Evolutionary conservation across 768 basidiomycete species (phyloP), one percentile per base, ranked within the genome.

Genomic region (Boletus eberwhitei): DNA sequence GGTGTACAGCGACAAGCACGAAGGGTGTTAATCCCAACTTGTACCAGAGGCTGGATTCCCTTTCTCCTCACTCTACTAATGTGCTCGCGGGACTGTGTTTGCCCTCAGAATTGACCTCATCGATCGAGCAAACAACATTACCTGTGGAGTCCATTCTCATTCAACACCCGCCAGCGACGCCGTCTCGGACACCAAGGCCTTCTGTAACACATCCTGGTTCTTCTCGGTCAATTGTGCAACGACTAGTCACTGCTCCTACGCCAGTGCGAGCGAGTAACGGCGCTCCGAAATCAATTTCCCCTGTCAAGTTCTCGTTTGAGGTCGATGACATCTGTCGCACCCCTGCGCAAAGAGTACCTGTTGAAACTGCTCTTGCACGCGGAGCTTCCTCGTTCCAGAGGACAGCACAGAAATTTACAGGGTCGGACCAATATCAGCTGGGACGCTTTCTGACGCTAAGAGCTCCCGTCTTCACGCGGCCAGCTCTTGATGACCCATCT

Each of bases 331-430:
- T 72, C 11, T 60, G 64, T 47, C 78, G 78, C 40, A 84, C 86
- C 5, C 87, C 87, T 38, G 86, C 87, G 2, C 79, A 82, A 44
- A 77, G 87, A 54, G 79, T 89, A 46, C 79, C 81, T 16, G 75
- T 87, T 7, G 70, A 76, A 37, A 70, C 82, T 57, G 82, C 79
- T 3, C 69, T 83, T 53, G 70, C 72, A 8, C 74, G 77, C 41
- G 81, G 81, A 5, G 76, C 77, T 52, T 63, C 80, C 21, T 83
- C 83, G 0, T 73, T 79, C 3, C 72, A 76, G 56, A 83, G 80
- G 58, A 72, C 72, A 5, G 64, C 68, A 37, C 75, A 74, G 24
- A 59, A 77, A 14, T 68, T 72, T 42, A 50, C 52, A 11, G 54
- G 37, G 16, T 54, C 66, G 34, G 71, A 69, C 12, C 60, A 53